These are phyloP conservation scores for Malus hybrid DNA, from an alignment of 331 rosid genomes.

Conservation along the genomic window DNA sequence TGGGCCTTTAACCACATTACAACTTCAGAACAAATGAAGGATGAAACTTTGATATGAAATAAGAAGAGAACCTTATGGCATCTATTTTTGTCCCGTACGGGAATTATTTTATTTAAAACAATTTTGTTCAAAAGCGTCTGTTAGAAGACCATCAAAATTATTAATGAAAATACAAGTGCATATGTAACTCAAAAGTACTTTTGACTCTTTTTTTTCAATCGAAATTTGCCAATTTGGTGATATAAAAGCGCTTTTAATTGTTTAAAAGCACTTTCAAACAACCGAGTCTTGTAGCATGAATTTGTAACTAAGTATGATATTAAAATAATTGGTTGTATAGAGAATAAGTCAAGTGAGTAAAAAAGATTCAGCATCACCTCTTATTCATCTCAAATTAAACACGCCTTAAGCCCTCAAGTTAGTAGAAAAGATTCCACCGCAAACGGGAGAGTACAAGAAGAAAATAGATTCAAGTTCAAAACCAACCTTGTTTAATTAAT, in stretches of 20 bases:
- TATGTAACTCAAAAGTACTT: background rate
- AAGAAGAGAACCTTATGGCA: background rate
- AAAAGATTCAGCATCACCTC: background rate
- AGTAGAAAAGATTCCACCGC: background rate
- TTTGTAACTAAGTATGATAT: too few relatives aligned
- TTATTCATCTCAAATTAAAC: background rate
- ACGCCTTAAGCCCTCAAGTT: background rate
- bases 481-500: background rate
- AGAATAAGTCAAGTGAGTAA: too few relatives aligned
- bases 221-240: too few relatives aligned
- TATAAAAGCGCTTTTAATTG: too few relatives aligned
- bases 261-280: too few relatives aligned
- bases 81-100: background rate
- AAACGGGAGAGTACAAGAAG: too few relatives aligned
- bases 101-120: background rate
- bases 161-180: background rate
- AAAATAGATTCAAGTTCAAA: background rate
- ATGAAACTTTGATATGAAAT: background rate
- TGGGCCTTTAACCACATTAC: background rate
- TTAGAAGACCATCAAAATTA: too few relatives aligned
- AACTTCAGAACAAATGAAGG: background rate
- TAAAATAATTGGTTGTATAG: too few relatives aligned
- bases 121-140: background rate
- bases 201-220: too few relatives aligned
- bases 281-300: accelerated